Evolutionary conservation across 164 flowering plant species (phyloP).

Genomic region (Tetrastigma voinierianum): DNA sequence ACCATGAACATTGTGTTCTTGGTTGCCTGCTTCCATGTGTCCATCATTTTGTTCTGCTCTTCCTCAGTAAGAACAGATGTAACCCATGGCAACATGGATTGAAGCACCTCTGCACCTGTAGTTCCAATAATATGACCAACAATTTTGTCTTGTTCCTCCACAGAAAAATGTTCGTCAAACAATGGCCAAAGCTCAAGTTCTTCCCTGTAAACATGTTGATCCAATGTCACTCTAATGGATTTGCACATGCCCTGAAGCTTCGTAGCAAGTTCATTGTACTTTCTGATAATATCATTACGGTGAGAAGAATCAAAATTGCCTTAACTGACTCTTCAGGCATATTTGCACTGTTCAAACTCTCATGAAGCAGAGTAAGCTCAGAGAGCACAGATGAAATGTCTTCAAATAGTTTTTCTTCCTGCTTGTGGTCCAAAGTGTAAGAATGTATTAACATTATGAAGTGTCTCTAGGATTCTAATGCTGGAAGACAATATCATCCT

Average conservation of each 20-base stretch:
- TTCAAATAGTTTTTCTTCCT: conserved; percentile 82
- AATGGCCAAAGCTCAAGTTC: conserved; percentile 98
- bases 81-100: conserved; percentile 97
- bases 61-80: conserved; percentile 87
- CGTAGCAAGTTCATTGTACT: conserved; percentile 76
- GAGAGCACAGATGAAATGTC: conserved; percentile 74
- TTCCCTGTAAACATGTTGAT: conserved; percentile 84
- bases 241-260: conserved; percentile 96
- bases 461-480: conserved; percentile 86
- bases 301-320: conserved; percentile 19
- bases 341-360: conserved; percentile 26
- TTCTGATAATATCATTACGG: conserved; percentile 28
- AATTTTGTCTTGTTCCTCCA: conserved; percentile 93
- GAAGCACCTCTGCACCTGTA: conserved; percentile 96
- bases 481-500: conserved; percentile 96
- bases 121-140: conserved; percentile 95
- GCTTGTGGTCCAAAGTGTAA: conserved; percentile 90
- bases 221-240: conserved; percentile 78
- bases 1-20: conserved; percentile 95
- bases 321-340: conserved; percentile 16
- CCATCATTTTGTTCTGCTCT: conserved; percentile 95
- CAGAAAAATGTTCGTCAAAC: conserved; percentile 81
- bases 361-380: conserved; percentile 63
- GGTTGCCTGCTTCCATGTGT: conserved; percentile 89
- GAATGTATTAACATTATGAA: conserved; percentile 96